Percentiles rank a stretch among this genome's conserved stretches.
phyloP scores from a whole-genome alignment of 306 rosid species.

The Gynostemma pentaphyllum region DNA sequence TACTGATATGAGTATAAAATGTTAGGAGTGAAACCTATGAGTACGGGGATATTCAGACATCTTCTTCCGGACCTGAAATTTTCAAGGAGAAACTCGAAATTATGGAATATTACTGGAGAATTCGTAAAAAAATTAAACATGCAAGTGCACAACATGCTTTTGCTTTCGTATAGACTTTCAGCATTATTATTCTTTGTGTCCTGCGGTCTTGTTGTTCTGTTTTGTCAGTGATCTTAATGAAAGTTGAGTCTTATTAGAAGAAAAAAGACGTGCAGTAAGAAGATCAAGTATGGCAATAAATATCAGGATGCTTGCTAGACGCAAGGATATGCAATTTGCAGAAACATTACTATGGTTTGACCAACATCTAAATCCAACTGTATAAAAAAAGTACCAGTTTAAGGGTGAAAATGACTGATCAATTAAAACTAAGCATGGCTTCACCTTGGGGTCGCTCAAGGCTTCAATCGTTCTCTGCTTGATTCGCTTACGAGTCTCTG shows the following conservation, averaged over 20 bases:
- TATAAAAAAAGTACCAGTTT: background rate
- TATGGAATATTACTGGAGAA: background rate
- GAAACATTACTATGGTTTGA: background rate
- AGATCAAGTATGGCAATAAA: background rate
- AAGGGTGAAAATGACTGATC: background rate
- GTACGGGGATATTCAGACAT: constrained; percentile 51
- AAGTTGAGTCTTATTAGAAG: background rate
- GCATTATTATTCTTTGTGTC: background rate
- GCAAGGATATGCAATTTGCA: background rate
- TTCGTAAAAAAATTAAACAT: background rate
- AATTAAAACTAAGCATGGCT: constrained; percentile 56
- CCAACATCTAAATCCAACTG: background rate
- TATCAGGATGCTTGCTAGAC: background rate
- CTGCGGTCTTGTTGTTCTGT: background rate
- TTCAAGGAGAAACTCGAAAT: constrained; percentile 1
- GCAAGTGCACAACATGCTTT: background rate
- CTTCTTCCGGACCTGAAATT: constrained; percentile 64
- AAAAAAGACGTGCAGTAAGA: background rate
- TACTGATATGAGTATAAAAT: background rate
- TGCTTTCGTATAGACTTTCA: background rate
- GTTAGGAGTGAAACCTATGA: constrained; percentile 43
- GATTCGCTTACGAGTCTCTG: constrained; percentile 69
- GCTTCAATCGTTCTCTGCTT: constrained; percentile 67
- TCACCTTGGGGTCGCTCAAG: constrained; percentile 87
- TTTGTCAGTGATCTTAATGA: background rate